These are phyloP conservation scores for Huntiella bhutanensis DNA, from an alignment of 2,329 filamentous ascomycete species.

Conservation along the genomic window DNA sequence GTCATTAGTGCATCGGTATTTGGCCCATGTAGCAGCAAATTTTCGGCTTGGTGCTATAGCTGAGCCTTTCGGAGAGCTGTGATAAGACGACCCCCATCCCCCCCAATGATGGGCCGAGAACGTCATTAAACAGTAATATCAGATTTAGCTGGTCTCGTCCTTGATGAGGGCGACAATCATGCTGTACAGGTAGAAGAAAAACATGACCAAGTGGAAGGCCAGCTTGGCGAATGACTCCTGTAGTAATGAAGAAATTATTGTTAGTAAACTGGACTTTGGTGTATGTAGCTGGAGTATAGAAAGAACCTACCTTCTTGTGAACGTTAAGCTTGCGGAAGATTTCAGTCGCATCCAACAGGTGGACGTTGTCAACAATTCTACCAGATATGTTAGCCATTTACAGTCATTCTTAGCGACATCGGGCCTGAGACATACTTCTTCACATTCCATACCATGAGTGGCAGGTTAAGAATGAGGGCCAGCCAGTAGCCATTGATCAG, in stretches of 20 bases:
- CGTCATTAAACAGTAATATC: too few species aligned
- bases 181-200: conserved; percentile 99
- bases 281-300: not conserved
- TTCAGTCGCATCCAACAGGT: conserved; percentile 91
- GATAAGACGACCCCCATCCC: too few species aligned
- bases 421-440: conserved; percentile 65
- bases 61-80: too few species aligned
- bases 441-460: conserved; percentile 77
- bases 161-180: conserved; percentile 95
- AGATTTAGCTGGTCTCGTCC: conserved; percentile 65
- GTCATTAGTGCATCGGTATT: too few species aligned
- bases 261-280: not conserved
- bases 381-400: conserved; percentile 13
- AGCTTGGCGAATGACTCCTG: conserved; percentile 99
- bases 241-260: not conserved
- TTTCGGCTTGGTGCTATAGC: too few species aligned
- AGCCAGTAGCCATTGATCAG: conserved; percentile 98
- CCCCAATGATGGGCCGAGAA: too few species aligned
- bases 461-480: conserved; percentile 76
- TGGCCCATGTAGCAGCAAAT: too few species aligned
- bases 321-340: conserved; percentile 98
- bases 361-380: conserved; percentile 93
- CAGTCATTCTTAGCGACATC: not conserved
- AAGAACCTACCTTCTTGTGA: conserved; percentile 68
- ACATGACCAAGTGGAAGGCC: conserved; percentile 96